These are phyloP conservation scores for Vaccinium darrowii DNA, from an alignment of 148 eudicot genomes.

Conservation along the genomic window DNA sequence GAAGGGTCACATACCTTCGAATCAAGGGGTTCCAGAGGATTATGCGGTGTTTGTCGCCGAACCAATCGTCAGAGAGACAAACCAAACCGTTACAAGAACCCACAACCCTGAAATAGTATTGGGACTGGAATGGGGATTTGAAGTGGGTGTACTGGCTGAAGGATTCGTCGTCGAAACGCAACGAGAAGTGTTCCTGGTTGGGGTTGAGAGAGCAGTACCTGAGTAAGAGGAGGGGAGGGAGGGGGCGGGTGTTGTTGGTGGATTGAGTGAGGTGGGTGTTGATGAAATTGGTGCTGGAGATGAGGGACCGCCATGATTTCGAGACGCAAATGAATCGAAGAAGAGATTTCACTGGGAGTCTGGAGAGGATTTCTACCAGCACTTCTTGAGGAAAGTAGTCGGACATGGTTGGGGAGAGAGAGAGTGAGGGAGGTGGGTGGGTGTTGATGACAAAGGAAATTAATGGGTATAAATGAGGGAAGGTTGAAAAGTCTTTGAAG, in stretches of 20 bases:
- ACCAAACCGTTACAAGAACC: constrained; percentile 32
- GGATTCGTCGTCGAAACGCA: constrained; percentile 23
- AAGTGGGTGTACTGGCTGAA: constrained; percentile 13
- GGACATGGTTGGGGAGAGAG: neutral
- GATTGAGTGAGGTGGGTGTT: constrained; percentile 19
- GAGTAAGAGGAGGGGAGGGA: constrained; percentile 18
- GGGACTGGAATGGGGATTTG: neutral
- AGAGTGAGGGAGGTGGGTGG: too few species aligned
- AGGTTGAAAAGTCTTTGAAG: too few species aligned
- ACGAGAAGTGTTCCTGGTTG: constrained; percentile 16
- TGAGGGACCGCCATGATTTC: constrained; percentile 29
- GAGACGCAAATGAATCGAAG: constrained; percentile 30
- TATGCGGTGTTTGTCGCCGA: constrained; percentile 2
- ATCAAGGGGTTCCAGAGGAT: constrained; percentile 38
- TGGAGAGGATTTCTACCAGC: constrained; percentile 23
- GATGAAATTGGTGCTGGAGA: constrained; percentile 29
- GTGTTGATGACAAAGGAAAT: too few species aligned
- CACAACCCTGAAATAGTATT: constrained; percentile 16
- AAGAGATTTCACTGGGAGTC: constrained; percentile 30
- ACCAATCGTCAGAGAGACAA: constrained; percentile 29
- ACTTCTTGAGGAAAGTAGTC: constrained; percentile 23
- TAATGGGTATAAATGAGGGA: too few species aligned
- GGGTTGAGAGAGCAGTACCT: neutral
- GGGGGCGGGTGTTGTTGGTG: neutral
- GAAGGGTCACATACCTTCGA: constrained; percentile 24